These are phyloP conservation scores for Orbilia brochopaga DNA, from an alignment of 2,329 filamentous ascomycete species.

Conservation along the genomic window DNA sequence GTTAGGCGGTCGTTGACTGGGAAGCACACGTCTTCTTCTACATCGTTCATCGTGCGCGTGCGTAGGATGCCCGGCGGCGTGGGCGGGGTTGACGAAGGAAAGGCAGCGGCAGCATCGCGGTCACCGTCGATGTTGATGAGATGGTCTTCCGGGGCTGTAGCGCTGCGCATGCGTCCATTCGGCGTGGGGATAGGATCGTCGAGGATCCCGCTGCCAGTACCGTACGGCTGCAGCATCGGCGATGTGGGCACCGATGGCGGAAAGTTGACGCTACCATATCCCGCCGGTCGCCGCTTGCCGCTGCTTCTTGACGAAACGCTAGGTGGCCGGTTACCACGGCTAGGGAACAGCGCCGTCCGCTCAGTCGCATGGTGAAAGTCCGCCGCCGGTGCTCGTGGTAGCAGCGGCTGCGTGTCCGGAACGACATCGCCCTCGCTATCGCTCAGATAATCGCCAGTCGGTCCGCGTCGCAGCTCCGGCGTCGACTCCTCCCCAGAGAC, in stretches of 20 bases:
- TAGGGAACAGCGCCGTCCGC: constrained; percentile 25
- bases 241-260: constrained; percentile 72
- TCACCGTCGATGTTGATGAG: constrained; percentile 63
- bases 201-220: constrained; percentile 5
- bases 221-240: constrained; percentile 62
- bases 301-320: constrained; percentile 61
- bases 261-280: constrained; percentile 67
- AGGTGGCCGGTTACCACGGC: constrained; percentile 51
- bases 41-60: constrained; percentile 66
- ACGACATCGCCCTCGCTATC: constrained; percentile 32
- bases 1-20: constrained; percentile 78
- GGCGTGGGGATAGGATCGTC: constrained; percentile 29
- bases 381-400: constrained; percentile 7
- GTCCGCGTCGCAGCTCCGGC: constrained; percentile 42
- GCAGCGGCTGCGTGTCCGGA: constrained; percentile 31
- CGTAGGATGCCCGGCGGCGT: constrained; percentile 61
- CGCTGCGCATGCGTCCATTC: constrained; percentile 43
- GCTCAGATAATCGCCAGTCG: constrained; percentile 42
- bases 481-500: constrained; percentile 23
- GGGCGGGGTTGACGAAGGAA: constrained; percentile 57
- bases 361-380: constrained; percentile 18
- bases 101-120: constrained; percentile 48
- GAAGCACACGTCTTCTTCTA: constrained; percentile 90
- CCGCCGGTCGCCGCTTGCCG: constrained; percentile 53
- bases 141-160: constrained; percentile 58